Base-by-base conservation (phyloP, 2,329 filamentous ascomycete species). In the Venturia carpophila region DNA sequence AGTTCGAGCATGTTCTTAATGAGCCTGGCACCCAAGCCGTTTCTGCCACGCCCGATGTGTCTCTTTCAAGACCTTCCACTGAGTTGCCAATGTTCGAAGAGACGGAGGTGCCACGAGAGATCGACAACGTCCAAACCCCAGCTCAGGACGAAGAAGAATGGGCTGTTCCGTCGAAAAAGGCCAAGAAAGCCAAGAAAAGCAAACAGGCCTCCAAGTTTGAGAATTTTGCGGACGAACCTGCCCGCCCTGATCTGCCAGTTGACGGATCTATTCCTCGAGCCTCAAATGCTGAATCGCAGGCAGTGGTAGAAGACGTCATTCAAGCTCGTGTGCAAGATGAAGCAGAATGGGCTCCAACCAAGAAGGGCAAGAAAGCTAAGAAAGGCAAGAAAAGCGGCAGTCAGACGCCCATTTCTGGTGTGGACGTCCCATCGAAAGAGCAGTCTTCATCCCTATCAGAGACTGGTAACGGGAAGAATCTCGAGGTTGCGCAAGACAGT, bases 101-200 rank as follows among this genome's bases (percentile, higher is more conserved):
- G 5, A 45, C 15, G 15, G 42, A 45, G 19, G 5, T 45, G 17
- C 42, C 13, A 19, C 13, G 19, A 45, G 42, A 6, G 13, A 45
- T 45, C 42, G 42, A 17, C 17, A 6, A 45, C 1, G 19, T 17
- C 15, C 15, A 6, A 6, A 17, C 13, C 15, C 2, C 42, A 19
- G 42, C 15, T 15, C 42, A 45, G 13, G 27, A 17, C 7, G 55
- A 55, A 39, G 65, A 64, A 15, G 45, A 67, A 60, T 66, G 62
- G 65, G 65, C 65, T 58, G 62, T n/a, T 30, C 62, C 62, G 13
- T 39, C 17, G 17, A 64, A 65, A 63, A 60, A 58, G 27, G 60
- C 24, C 37, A 62, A 62, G 15, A 62, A 62, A 21, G 60, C 10
- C 30, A 62, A 62, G 41, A 62, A 21, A 41, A 19, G 15, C 21